Base-by-base conservation (phyloP, 1,139 yeast genomes). In the Geotrichum siamense region DNA sequence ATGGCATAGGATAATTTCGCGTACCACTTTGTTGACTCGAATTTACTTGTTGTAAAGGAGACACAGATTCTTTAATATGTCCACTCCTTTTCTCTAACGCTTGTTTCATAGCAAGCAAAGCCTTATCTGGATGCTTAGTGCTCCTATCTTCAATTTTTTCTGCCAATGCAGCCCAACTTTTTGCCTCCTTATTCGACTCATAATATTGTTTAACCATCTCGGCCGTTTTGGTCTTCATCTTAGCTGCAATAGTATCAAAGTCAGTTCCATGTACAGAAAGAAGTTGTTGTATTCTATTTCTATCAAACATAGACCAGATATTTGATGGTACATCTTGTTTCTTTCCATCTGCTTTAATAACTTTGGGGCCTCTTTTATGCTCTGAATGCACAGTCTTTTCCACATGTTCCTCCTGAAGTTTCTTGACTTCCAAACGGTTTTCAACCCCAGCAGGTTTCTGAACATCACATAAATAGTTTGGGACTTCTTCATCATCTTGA, bases 201-300 rank as follows among this genome's bases (percentile, higher is more conserved):
- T 72, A 89, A 57, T 82, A 87, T 56, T 86, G 86, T 45, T 87
- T 72, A 1, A 87, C 93, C 96, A 86, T 84, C 0, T 89, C 82
- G 1, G 89, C 76, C 1, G 93, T 80, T 62, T 87, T 87, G 3
- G 91, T 78, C 22, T 78, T 73, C 54, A 89, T 67, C 44, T 74
- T 76, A 46, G 75, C 76, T 0, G 96, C 82, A 53, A 89, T 85
- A 2, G 72, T 67, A 1, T 78, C 77, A 95, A 96, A 89, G 48
- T 79, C 78, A 0, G 89, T 76, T 4, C 97, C 97, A 63, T 70
- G 74, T 34, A 74, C 69, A 36, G 68, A 69, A 38, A 89, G 62
- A 26, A 87, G 65, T 25, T 66, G 66, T 1, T 94, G 95, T 54
- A 89, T 85, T 49, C 69, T 62, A 38, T 75, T 80, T 16, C 82